Conservation (phyloP, 2,329 filamentous ascomycete genomes). For the Xylaria sp. region DNA sequence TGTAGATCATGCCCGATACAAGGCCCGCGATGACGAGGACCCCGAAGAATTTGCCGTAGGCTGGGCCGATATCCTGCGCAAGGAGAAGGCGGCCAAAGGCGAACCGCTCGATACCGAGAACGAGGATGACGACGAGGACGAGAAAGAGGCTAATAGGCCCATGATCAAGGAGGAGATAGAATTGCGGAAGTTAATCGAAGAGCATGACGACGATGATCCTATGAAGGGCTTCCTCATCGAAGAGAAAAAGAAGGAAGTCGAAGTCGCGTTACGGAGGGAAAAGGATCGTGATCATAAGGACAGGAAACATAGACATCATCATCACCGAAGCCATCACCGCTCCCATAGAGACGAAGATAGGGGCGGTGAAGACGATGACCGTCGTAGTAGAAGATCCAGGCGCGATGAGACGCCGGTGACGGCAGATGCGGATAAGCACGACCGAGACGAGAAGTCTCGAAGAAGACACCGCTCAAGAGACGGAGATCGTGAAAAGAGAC, state of each 20-base stretch:
- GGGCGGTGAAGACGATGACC: slow-evolving; percentile 16
- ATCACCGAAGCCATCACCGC: slow-evolving; percentile 43
- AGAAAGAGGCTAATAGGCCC: slow-evolving; percentile 44
- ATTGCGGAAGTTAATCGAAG: slow-evolving; percentile 64
- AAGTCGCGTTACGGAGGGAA: slow-evolving; percentile 55
- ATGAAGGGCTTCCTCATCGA: slow-evolving; percentile 91
- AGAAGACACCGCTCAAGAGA: slow-evolving; percentile 28
- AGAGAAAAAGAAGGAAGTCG: slow-evolving; percentile 86
- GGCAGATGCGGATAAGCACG: slow-evolving; percentile 20
- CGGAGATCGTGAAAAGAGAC: slow-evolving; percentile 29
- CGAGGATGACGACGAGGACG: slow-evolving; percentile 40
- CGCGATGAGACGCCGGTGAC: slow-evolving; percentile 34
- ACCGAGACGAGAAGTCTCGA: slow-evolving; percentile 29
- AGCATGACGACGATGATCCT: slow-evolving; percentile 91
- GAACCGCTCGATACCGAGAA: slow-evolving; percentile 36
- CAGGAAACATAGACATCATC: slow-evolving; percentile 36
- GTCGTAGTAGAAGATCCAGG: slow-evolving; percentile 33
- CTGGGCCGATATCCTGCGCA: slow-evolving; percentile 54
- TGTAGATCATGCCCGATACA: slow-evolving; percentile 92
- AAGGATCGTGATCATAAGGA: slow-evolving; percentile 45
- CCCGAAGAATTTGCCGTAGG: slow-evolving; percentile 54
- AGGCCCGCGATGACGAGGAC: slow-evolving; percentile 74
- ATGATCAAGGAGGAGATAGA: slow-evolving; percentile 78
- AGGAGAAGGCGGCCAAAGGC: slow-evolving; percentile 40
- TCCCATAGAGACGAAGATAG: slow-evolving; percentile 32